phyloP scores from a whole-genome alignment of 139 green algal genomes.

The Limnomonas spitsbergensis region DNA sequence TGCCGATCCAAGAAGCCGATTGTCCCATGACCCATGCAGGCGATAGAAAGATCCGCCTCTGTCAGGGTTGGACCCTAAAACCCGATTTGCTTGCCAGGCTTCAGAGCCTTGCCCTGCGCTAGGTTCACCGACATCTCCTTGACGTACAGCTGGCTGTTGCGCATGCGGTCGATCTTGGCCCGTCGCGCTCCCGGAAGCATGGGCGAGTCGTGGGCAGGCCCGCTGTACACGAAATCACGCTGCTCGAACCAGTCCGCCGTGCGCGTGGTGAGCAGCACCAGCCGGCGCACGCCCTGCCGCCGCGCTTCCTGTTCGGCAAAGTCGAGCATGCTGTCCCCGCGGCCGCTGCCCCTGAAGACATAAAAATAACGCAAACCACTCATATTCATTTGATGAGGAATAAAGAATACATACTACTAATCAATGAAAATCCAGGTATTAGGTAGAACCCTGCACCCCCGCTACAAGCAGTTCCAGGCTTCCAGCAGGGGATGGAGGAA shows the following conservation, averaged over 20 bases:
- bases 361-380: not conserved
- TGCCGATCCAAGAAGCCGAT: too few species aligned
- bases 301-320: slow-evolving; percentile 56
- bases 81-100: slow-evolving; percentile 74
- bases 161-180: slow-evolving; percentile 50
- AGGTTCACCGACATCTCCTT: slow-evolving; percentile 61
- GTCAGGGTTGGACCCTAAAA: slow-evolving; percentile 49
- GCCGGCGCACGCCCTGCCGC: slow-evolving; percentile 46
- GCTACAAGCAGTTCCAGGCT: not conserved
- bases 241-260: slow-evolving; percentile 88
- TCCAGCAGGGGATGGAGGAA: not conserved
- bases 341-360: slow-evolving; percentile 56
- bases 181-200: slow-evolving; percentile 51
- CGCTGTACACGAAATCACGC: slow-evolving; percentile 6
- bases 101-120: slow-evolving; percentile 10
- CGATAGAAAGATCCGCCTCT: too few species aligned
- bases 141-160: slow-evolving; percentile 82
- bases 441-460: not conserved
- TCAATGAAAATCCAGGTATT: too few species aligned
- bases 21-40: too few species aligned
- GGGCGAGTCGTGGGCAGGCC: slow-evolving; percentile 34
- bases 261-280: slow-evolving; percentile 80
- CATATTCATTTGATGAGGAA: not conserved
- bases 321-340: slow-evolving; percentile 82
- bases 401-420: not conserved